phyloP scores from a whole-genome alignment of 1,284 basidiomycete genomes.

The Malassezia vespertilionis region DNA sequence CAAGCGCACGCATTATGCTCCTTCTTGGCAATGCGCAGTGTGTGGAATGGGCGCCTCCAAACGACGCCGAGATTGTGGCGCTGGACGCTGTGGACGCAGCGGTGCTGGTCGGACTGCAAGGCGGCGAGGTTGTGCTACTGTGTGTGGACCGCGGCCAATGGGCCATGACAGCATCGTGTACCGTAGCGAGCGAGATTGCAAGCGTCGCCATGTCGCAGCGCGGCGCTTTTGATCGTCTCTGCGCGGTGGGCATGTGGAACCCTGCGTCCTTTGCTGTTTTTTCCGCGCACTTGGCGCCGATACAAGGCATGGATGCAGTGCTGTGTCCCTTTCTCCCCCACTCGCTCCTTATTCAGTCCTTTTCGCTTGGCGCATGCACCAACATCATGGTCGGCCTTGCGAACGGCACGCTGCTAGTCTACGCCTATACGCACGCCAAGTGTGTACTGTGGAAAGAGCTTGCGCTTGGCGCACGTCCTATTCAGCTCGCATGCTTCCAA shows the following conservation, averaged over 20 bases:
- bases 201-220: not conserved
- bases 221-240: not conserved
- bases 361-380: not conserved
- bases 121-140: constrained; percentile 1
- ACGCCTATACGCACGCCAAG: not conserved
- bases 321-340: not conserved
- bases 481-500: not conserved
- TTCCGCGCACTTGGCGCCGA: not conserved
- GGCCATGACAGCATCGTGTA: not conserved
- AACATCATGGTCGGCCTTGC: not conserved
- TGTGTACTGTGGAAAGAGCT: too few relatives aligned
- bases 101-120: constrained; percentile 4
- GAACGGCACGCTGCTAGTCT: not conserved
- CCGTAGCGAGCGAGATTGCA: not conserved
- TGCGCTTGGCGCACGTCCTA: not conserved
- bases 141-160: not conserved
- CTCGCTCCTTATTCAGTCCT: not conserved
- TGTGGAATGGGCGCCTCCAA: not conserved
- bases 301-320: too few relatives aligned
- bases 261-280: not conserved
- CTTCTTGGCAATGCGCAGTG: not conserved
- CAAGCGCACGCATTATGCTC: not conserved
- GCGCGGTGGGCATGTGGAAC: not conserved
- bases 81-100: not conserved
- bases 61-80: not conserved